A percentile compares a stretch with the other conserved stretches of the same genome.
Evolutionary conservation across 2,329 filamentous ascomycete species (phyloP).

Genomic region (Botrytis porri): DNA sequence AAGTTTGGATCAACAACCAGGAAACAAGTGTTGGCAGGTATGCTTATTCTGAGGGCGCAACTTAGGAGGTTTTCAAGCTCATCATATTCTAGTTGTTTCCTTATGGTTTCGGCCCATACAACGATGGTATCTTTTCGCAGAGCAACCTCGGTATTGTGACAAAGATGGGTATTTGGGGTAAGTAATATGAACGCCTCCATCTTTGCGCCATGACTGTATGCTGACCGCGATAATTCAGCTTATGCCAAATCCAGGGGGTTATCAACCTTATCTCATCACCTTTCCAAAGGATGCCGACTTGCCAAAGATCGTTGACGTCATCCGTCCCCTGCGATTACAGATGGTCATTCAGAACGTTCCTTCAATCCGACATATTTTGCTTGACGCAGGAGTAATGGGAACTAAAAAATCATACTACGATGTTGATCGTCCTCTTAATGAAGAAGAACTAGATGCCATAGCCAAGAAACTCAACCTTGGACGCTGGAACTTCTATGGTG

Average conservation of each 20-base stretch:
- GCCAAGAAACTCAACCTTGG: conserved; percentile 44
- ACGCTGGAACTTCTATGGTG: conserved; percentile 49
- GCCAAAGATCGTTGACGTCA: conserved; percentile 42
- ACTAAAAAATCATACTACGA: conserved; percentile 38
- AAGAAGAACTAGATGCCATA: conserved; percentile 43
- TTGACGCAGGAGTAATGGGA: conserved; percentile 40
- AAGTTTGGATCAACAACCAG: conserved; percentile 34
- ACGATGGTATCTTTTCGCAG: conserved; percentile 50
- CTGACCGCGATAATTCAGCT: conserved; percentile 35
- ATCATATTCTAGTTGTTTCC: conserved; percentile 23
- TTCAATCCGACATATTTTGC: conserved; percentile 34
- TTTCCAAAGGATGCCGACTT: conserved; percentile 41
- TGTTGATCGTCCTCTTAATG: conserved; percentile 39
- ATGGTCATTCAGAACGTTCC: conserved; percentile 45
- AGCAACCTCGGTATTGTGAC: conserved; percentile 52
- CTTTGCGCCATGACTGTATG: background rate
- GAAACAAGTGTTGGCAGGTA: conserved; percentile 41
- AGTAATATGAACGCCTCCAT: background rate
- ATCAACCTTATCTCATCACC: conserved; percentile 45
- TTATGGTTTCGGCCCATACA: conserved; percentile 40
- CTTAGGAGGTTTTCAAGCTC: background rate
- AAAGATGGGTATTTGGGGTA: conserved; percentile 48
- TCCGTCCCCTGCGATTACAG: conserved; percentile 43
- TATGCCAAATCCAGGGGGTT: conserved; percentile 51
- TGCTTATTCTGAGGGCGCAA: background rate